Conservation (phyloP, 805 yeast species). For the Ogataea salicorniae region DNA sequence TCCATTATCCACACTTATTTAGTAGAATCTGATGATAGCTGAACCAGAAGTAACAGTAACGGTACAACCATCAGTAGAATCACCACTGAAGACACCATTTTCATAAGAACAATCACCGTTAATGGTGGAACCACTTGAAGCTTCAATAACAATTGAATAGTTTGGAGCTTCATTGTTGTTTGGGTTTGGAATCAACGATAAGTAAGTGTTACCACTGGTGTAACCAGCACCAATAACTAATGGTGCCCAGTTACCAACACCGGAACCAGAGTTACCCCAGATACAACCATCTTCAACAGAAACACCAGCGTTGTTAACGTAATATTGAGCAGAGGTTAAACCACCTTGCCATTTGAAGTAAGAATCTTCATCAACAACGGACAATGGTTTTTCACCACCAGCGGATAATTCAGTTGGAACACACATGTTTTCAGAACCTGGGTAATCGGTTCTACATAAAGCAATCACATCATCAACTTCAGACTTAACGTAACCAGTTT, state of each 20-base stretch:
- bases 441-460: constrained; percentile 97
- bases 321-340: constrained; percentile 90
- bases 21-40: constrained; percentile 31
- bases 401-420: constrained; percentile 80
- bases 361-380: constrained; percentile 72
- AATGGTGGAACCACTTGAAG: constrained; percentile 31
- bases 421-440: constrained; percentile 98
- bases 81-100: constrained; percentile 44
- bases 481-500: constrained; percentile 63
- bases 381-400: constrained; percentile 59
- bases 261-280: constrained; percentile 81
- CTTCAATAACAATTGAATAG: constrained; percentile 44
- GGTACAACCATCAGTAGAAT: constrained; percentile 75
- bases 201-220: constrained; percentile 65
- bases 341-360: constrained; percentile 83
- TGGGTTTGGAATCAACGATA: constrained; percentile 93
- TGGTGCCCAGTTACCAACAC: constrained; percentile 98
- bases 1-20: background rate
- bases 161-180: constrained; percentile 65
- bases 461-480: constrained; percentile 67
- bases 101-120: constrained; percentile 40
- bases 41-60: constrained; percentile 39
- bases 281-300: constrained; percentile 85
- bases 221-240: constrained; percentile 90
- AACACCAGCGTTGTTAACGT: constrained; percentile 96